phyloP scores from a whole-genome alignment of 352 stramenopile genomes.

The Phytophthora syringae region DNA sequence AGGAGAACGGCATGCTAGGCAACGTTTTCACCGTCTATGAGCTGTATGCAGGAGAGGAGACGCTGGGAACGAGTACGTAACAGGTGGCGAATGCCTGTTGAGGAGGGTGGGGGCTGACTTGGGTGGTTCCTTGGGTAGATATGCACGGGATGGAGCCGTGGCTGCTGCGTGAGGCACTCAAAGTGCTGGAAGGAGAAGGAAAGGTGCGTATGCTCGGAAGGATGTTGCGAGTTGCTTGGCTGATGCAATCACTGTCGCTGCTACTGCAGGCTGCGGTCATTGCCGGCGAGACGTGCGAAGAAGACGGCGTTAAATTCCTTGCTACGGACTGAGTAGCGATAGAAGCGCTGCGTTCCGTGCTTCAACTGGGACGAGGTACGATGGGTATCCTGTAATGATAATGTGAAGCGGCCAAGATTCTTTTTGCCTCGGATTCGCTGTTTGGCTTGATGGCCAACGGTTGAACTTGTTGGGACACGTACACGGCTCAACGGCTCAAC shows the following conservation, averaged over 20 bases:
- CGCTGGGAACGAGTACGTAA: constrained; percentile 70
- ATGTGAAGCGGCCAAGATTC: constrained; percentile 24
- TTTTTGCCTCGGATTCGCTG: not conserved
- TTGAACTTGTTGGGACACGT: constrained; percentile 12
- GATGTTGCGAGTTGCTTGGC: constrained; percentile 2
- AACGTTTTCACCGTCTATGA: constrained; percentile 90
- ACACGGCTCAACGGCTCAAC: not conserved
- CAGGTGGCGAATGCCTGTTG: not conserved
- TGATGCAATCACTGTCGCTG: too few relatives aligned
- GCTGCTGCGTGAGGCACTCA: constrained; percentile 79
- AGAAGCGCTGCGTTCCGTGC: not conserved
- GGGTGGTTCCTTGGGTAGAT: constrained; percentile 34
- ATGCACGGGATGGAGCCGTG: constrained; percentile 88
- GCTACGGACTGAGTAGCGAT: constrained; percentile 49
- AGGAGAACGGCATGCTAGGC: constrained; percentile 74
- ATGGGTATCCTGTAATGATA: constrained; percentile 24
- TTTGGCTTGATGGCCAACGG: not conserved
- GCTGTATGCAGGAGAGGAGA: constrained; percentile 85
- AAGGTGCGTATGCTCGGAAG: constrained; percentile 45
- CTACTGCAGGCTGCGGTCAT: constrained; percentile 72
- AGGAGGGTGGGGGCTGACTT: not conserved
- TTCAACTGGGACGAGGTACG: constrained; percentile 13
- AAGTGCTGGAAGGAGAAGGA: constrained; percentile 75
- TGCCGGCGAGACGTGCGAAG: constrained; percentile 79
- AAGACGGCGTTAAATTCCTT: constrained; percentile 89